Evolutionary conservation across 345 rosid genomes (phyloP), one percentile per base, ranked within the genome.

Genomic region (Lepidium didymum): DNA sequence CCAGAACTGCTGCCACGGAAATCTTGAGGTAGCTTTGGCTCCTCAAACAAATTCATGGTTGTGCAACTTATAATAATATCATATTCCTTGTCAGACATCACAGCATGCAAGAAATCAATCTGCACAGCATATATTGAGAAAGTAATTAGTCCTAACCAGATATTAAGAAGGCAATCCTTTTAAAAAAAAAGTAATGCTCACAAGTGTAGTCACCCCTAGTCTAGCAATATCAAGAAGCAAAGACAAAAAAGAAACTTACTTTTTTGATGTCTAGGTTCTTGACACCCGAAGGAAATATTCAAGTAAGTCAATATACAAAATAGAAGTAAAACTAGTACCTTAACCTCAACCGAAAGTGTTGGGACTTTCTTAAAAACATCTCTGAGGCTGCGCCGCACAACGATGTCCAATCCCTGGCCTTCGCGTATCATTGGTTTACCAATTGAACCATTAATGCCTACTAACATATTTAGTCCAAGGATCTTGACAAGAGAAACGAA

Each of bases 291-390:
- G 57, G 3, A 67, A 29, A 54, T 38, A 74, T 46, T 41, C 12
- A 31, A 54, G 38, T 41, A 54, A 57, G 23, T 74, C 42, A 68
- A 68, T 42, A 45, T 33, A 62, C 21, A 37, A 10, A 47, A 50
- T 36, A 43, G 50, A 45, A 63, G 49, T 53, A 53, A 53, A 46
- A 64, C 64, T 15, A 63, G 46, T 81, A 94, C 99, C 99, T 91
- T 87, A 52, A 91, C 84, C 85, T 89, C 99, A 59, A 94, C 83
- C 57, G 87, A 80, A 81, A 91, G 82, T 50, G 94, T 86, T 66
- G 99, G 99, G 50, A 94, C 92, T 82, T 89, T 94, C 77, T 90
- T 80, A 63, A 91, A 91, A 67, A 94, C 86, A 82, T 94, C 99
- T 75, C 99, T 81, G 80, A 94, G 84, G 83, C 99, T 89, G 52